Evolutionary conservation across 2,329 filamentous ascomycete genomes (phyloP).

Genomic region (Zymoseptoria tritici): DNA sequence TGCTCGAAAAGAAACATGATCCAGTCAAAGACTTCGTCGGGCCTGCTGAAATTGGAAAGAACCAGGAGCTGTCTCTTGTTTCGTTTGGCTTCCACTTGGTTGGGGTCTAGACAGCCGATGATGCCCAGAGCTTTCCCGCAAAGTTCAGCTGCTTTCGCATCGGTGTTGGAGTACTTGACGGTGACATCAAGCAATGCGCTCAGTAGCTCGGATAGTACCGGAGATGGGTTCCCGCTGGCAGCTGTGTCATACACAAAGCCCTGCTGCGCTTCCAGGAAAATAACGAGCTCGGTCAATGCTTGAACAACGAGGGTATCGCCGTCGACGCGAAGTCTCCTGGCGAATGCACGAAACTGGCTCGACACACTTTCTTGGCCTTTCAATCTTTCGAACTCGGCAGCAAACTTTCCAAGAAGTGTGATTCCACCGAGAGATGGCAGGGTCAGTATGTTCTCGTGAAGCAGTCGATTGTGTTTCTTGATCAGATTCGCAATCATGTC

Average conservation of each 20-base stretch:
- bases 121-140: constrained; percentile 79
- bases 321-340: constrained; percentile 69
- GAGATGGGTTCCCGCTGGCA: constrained; percentile 75
- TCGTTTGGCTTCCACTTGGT: constrained; percentile 71
- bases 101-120: constrained; percentile 86
- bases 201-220: constrained; percentile 62
- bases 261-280: constrained; percentile 67
- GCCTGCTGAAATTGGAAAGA: constrained; percentile 73
- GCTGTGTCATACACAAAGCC: constrained; percentile 70
- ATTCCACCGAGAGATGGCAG: constrained; percentile 73
- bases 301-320: constrained; percentile 79
- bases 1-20: constrained; percentile 77
- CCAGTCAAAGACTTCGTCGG: constrained; percentile 76
- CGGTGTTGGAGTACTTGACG: constrained; percentile 65
- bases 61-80: constrained; percentile 79
- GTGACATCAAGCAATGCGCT: constrained; percentile 79
- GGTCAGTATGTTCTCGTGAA: constrained; percentile 62
- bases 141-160: constrained; percentile 60
- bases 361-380: constrained; percentile 59
- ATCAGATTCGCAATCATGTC: constrained; percentile 60
- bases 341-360: constrained; percentile 63
- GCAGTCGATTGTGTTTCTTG: constrained; percentile 50
- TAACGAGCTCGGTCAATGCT: constrained; percentile 67
- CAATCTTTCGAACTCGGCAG: constrained; percentile 56
- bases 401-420: constrained; percentile 59